Evolutionary conservation across 75 land plant species (phyloP).

Genomic region (Selaginella moellendorffii): DNA sequence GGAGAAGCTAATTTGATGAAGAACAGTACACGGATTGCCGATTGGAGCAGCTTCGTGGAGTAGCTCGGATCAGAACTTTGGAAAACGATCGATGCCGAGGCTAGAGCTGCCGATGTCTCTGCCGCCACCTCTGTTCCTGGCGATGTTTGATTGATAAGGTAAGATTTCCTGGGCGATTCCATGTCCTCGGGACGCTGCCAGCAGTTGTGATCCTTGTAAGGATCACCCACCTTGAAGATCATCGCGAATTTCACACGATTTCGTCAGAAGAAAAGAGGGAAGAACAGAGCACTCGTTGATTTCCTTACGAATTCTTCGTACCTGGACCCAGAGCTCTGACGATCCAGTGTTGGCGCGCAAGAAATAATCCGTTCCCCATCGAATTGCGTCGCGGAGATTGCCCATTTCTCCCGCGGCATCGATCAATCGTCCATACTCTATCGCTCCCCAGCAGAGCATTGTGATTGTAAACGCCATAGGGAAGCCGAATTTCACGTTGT

Average conservation of each 20-base stretch:
- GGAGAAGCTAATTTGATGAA: no score
- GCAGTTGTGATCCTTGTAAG: constrained; percentile 53
- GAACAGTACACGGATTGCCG: constrained; percentile 19
- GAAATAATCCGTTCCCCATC: constrained; percentile 90
- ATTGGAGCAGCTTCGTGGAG: constrained; percentile 50
- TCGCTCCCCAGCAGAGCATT: constrained; percentile 53
- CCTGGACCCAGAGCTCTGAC: constrained; percentile 69
- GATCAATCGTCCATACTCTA: constrained; percentile 30
- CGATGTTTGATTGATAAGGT: constrained; percentile 28
- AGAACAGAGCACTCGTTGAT: no score
- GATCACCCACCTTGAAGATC: constrained; percentile 87
- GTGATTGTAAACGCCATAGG: constrained; percentile 98
- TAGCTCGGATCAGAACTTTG: constrained; percentile 29
- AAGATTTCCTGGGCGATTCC: constrained; percentile 58
- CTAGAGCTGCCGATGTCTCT: constrained; percentile 89
- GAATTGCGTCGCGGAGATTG: constrained; percentile 35
- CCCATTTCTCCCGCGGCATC: constrained; percentile 35
- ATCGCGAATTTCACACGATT: background rate
- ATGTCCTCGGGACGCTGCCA: constrained; percentile 83
- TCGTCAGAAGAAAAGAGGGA: background rate
- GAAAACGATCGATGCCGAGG: constrained; percentile 77
- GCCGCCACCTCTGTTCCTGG: constrained; percentile 87
- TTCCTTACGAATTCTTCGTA: constrained; percentile 4
- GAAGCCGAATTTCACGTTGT: constrained; percentile 85
- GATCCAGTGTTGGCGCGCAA: constrained; percentile 36